These are phyloP conservation scores for Eutrema heterophyllum DNA, from an alignment of 345 rosid species.

Conservation along the genomic window DNA sequence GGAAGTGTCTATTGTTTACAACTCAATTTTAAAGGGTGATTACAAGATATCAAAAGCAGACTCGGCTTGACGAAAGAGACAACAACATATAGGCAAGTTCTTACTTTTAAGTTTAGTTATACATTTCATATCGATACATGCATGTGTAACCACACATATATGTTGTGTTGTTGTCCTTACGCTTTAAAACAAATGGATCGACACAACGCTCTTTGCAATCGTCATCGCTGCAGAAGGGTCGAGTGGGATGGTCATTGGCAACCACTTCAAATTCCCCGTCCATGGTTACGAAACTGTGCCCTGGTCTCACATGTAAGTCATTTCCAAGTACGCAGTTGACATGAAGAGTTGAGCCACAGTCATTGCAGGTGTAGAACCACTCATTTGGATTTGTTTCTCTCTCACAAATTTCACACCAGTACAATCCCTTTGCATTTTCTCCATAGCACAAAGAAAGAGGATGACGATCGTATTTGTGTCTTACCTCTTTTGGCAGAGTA, in stretches of 20 bases:
- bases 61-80: no score
- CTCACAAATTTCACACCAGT: constrained; percentile 1
- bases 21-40: no score
- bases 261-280: neutral
- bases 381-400: neutral
- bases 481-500: neutral
- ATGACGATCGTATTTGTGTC: neutral
- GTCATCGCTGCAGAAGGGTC: neutral
- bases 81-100: no score
- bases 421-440: neutral
- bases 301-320: neutral
- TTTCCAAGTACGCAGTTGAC: neutral
- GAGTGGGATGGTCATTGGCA: neutral
- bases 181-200: neutral
- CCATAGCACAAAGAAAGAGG: neutral
- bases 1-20: no score
- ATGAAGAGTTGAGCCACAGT: neutral
- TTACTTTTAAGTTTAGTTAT: no score
- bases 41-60: no score
- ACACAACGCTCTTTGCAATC: neutral
- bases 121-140: no score
- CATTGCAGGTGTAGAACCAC: neutral
- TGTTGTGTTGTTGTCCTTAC: neutral
- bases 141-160: neutral
- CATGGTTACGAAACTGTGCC: neutral